Percentiles rank a stretch among this genome's conserved stretches.
These are phyloP conservation scores for Colletotrichum lini DNA, from an alignment of 2,329 filamentous ascomycete genomes.

Conservation along the genomic window DNA sequence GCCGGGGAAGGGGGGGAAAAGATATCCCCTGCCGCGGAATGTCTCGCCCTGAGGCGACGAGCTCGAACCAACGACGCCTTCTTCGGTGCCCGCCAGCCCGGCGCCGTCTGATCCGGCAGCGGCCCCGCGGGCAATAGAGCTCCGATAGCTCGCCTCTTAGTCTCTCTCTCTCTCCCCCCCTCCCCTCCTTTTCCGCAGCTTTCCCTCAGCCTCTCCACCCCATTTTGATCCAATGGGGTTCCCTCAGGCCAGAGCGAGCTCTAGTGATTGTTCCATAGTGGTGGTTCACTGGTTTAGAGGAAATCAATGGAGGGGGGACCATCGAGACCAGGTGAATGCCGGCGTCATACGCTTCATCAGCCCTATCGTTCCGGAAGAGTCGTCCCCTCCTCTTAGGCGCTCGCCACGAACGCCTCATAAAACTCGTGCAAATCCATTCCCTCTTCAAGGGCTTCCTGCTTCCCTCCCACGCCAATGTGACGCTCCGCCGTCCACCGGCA, in stretches of 20 bases:
- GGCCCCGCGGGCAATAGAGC: background rate
- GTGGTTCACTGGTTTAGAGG: too few species aligned
- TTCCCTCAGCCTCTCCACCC: background rate
- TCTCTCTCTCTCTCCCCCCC: too few species aligned
- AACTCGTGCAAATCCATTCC: too few species aligned
- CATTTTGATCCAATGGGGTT: background rate
- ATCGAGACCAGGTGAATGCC: background rate
- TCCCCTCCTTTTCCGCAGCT: background rate
- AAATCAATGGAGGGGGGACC: background rate
- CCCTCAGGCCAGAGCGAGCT: background rate
- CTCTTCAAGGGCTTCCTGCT: background rate
- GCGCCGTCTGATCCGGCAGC: conserved; percentile 9
- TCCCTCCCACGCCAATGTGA: background rate
- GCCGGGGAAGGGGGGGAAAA: too few species aligned
- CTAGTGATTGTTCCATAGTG: background rate
- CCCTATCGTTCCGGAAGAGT: background rate
- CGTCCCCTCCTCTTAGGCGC: background rate
- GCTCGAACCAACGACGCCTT: background rate
- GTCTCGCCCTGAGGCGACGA: conserved; percentile 19
- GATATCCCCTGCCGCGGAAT: background rate
- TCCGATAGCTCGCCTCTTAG: conserved; percentile 6
- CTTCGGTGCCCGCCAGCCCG: background rate
- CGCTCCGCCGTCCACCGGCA: background rate
- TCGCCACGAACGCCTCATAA: background rate
- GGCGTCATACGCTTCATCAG: background rate